Percentiles rank a stretch among this genome's conserved stretches.
Conservation (phyloP, 306 rosid genomes). For the Urtica urens region DNA sequence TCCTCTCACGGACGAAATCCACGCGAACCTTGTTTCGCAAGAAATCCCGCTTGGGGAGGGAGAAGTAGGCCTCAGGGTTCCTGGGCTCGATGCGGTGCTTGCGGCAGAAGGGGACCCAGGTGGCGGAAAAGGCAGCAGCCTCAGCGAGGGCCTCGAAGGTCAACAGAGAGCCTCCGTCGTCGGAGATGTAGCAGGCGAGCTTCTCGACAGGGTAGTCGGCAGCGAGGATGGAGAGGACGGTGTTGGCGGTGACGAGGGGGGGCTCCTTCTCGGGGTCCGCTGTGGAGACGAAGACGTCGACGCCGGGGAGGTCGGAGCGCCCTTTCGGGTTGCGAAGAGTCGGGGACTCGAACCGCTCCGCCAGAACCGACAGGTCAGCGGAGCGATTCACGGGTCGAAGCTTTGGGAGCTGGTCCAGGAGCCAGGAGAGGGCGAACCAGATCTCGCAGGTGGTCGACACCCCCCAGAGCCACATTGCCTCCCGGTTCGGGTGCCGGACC, state of each 20-base stretch:
- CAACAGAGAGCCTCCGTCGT: conserved; percentile 75
- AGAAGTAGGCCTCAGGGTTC: conserved; percentile 77
- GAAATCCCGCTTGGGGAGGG: conserved; percentile 69
- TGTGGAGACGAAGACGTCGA: conserved; percentile 79
- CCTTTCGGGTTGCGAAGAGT: conserved; percentile 77
- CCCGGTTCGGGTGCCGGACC: conserved; percentile 61
- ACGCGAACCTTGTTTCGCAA: conserved; percentile 73
- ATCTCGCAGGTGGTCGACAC: conserved; percentile 69
- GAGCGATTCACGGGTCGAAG: conserved; percentile 74
- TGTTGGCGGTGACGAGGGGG: conserved; percentile 76
- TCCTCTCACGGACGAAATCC: conserved; percentile 79
- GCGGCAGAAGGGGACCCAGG: conserved; percentile 76
- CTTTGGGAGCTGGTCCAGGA: conserved; percentile 79
- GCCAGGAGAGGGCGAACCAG: conserved; percentile 85
- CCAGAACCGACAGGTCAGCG: conserved; percentile 62
- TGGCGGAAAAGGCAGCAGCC: conserved; percentile 69
- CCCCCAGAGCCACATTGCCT: conserved; percentile 87
- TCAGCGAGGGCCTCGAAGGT: conserved; percentile 85
- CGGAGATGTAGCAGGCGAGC: conserved; percentile 74
- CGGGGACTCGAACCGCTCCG: conserved; percentile 60
- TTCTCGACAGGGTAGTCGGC: conserved; percentile 78
- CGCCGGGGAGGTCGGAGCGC: conserved; percentile 69
- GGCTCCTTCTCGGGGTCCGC: conserved; percentile 91
- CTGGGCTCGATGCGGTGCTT: conserved; percentile 65
- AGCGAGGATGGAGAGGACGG: conserved; percentile 76